These are phyloP conservation scores for Lepidopterella palustris DNA, from an alignment of 495 filamentous ascomycete genomes.

Conservation along the genomic window DNA sequence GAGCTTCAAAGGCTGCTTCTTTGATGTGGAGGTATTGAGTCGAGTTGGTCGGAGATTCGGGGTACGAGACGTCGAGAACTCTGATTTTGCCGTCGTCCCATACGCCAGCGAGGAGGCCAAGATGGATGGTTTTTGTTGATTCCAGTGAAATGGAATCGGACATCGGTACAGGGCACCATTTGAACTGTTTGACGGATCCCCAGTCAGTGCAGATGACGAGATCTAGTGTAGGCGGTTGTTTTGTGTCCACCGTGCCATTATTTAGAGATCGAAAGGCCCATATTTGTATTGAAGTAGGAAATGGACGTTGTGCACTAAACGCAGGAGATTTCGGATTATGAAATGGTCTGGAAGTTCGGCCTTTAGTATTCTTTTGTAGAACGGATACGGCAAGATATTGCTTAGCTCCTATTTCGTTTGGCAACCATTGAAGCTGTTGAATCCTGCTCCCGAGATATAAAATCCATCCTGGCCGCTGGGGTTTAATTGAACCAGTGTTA, in stretches of 20 bases:
- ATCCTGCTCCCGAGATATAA: constrained; percentile 49
- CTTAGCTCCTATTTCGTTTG: constrained; percentile 44
- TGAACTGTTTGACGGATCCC: constrained; percentile 53
- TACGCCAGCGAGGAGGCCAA: constrained; percentile 58
- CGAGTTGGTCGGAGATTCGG: constrained; percentile 10
- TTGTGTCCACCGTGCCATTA: constrained; percentile 38
- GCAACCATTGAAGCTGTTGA: constrained; percentile 52
- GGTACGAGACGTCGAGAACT: constrained; percentile 49
- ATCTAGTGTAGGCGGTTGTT: constrained; percentile 38
- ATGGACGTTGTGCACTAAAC: constrained; percentile 43
- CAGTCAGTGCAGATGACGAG: constrained; percentile 57
- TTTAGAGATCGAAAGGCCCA: constrained; percentile 49
- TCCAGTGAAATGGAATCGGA: constrained; percentile 33
- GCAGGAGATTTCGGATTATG: constrained; percentile 38
- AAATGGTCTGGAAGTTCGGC: constrained; percentile 9
- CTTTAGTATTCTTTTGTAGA: constrained; percentile 26
- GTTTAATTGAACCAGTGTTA: constrained; percentile 8
- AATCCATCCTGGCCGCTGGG: constrained; percentile 49
- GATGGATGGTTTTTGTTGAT: constrained; percentile 27
- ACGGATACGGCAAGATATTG: constrained; percentile 53
- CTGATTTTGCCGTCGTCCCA: constrained; percentile 57
- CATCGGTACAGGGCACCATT: constrained; percentile 54
- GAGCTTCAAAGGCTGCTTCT: constrained; percentile 50
- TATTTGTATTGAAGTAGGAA: constrained; percentile 50
- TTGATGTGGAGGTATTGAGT: constrained; percentile 40